Evolutionary conservation across 345 rosid genomes (phyloP), one percentile per base, ranked within the genome.

Genomic region (Pseudoturritis turrita): DNA sequence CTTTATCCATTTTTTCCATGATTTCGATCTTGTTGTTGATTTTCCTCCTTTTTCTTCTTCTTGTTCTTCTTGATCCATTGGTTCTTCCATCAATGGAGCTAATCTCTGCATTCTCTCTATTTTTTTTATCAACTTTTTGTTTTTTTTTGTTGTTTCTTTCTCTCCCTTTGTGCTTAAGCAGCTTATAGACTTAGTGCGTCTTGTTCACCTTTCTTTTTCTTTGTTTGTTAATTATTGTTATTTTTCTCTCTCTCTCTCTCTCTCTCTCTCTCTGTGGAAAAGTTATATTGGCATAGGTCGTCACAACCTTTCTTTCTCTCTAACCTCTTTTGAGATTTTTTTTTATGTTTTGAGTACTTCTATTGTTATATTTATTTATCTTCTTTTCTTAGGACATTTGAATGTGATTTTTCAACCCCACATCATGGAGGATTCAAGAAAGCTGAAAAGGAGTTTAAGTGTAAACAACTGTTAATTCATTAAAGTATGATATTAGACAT

Each of bases 81-180:
- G 95, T 49, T 91, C 97, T 72, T 91, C 97, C 36, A 88, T 84
- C 37, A 91, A 73, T 35, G 96, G 89, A n/a, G 97, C 89, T 36
- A 91, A 88, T 45, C 97, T 87, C 56, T 77, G 85, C 89, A 84
- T 90, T 56, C 41, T 60, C 17, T 49, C 28, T 49, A 6, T 39
- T 15, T 35, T 31, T 49, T 26, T 15, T 49, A 8, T 23, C 3
- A 2, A 22, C 40, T 7, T 44, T 70, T 25, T 19, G 2, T 28
- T 8, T 25, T 19, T 51, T 33, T 8, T 39, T 64, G 28, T 56
- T 57, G 40, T 62, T 54, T 57, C 22, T 69, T 54, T 55, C 65
- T 75, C 70, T 62, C 44, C 36, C 75, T 69, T 69, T 46, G 65
- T 41, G 70, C 44, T 52, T 46, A 76, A 31, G 65, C 75, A 76